Percentiles rank a stretch among this genome's conserved stretches.
These are phyloP conservation scores for Penicillium sp. DNA, from an alignment of 2,329 filamentous ascomycete genomes.

Conservation along the genomic window DNA sequence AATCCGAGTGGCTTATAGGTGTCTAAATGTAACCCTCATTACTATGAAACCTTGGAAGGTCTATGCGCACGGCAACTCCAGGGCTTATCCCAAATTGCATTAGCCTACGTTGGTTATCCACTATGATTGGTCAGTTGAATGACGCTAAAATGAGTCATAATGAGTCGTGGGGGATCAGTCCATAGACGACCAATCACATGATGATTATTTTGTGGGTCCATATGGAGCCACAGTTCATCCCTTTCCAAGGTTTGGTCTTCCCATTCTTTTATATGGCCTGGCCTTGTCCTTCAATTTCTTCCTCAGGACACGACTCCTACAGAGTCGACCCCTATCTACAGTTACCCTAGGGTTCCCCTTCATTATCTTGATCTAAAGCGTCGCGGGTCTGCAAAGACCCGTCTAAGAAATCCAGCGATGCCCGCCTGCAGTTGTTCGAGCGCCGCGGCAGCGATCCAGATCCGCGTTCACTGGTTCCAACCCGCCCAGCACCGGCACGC, in stretches of 20 bases:
- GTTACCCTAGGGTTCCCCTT: slow-evolving; percentile 1
- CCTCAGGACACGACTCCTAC: slow-evolving; percentile 23
- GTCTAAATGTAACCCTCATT: no score
- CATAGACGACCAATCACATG: slow-evolving; percentile 10
- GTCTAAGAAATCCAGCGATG: slow-evolving; percentile 26
- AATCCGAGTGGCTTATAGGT: neutral
- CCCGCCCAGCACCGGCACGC: slow-evolving; percentile 15
- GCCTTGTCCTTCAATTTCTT: slow-evolving; percentile 9
- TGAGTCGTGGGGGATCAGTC: slow-evolving; percentile 17
- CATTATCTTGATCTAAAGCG: slow-evolving; percentile 8
- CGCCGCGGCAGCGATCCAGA: slow-evolving; percentile 19
- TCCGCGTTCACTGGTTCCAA: slow-evolving; percentile 16
- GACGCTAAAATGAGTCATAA: slow-evolving; percentile 29
- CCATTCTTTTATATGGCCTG: slow-evolving; percentile 14
- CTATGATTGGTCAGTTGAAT: slow-evolving; percentile 10
- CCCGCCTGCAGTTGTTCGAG: slow-evolving; percentile 20
- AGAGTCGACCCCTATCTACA: slow-evolving; percentile 12
- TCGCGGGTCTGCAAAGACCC: slow-evolving; percentile 28
- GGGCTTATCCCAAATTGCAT: neutral
- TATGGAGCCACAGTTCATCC: slow-evolving; percentile 1
- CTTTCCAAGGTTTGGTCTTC: neutral
- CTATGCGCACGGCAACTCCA: neutral
- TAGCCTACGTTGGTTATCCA: neutral
- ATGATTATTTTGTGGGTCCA: neutral
- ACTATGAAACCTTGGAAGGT: neutral